A percentile compares a stretch with the other conserved stretches of the same genome.
Evolutionary conservation across 1,284 basidiomycete species (phyloP).

Genomic region (Tausonia pullulans): DNA sequence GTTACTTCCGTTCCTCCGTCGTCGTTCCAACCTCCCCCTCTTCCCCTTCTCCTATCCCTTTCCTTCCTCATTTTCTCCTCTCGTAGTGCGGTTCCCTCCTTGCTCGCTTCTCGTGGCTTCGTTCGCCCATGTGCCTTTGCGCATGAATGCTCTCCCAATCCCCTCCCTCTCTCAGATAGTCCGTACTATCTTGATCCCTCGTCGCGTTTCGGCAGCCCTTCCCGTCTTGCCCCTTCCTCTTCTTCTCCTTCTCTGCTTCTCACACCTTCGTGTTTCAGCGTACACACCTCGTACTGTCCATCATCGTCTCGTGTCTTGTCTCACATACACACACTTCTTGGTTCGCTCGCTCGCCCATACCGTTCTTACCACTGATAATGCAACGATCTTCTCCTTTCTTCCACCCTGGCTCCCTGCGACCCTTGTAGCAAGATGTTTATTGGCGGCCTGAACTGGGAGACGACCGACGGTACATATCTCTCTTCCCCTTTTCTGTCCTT

Average conservation of each 20-base stretch:
- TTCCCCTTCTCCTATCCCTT: neutral
- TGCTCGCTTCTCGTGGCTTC: neutral
- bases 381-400: neutral
- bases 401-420: neutral
- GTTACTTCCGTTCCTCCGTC: too few species aligned
- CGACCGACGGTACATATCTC: conserved; percentile 62
- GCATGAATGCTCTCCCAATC: neutral
- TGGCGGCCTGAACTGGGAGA: conserved; percentile 93
- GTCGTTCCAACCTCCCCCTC: neutral
- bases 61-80: conserved; percentile 15
- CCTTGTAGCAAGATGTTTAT: conserved; percentile 88
- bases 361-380: neutral
- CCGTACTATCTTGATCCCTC: neutral
- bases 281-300: neutral
- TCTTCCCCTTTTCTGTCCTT: conserved; percentile 3
- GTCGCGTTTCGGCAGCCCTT: neutral
- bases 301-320: neutral
- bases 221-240: neutral
- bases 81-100: neutral
- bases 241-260: conserved; percentile 15
- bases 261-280: conserved; percentile 6
- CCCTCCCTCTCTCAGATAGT: neutral
- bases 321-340: neutral
- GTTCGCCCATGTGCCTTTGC: neutral
- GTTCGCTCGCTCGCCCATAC: neutral